Evolutionary conservation across 345 rosid species (phyloP).

Genomic region (Eutrema yunnanense): DNA sequence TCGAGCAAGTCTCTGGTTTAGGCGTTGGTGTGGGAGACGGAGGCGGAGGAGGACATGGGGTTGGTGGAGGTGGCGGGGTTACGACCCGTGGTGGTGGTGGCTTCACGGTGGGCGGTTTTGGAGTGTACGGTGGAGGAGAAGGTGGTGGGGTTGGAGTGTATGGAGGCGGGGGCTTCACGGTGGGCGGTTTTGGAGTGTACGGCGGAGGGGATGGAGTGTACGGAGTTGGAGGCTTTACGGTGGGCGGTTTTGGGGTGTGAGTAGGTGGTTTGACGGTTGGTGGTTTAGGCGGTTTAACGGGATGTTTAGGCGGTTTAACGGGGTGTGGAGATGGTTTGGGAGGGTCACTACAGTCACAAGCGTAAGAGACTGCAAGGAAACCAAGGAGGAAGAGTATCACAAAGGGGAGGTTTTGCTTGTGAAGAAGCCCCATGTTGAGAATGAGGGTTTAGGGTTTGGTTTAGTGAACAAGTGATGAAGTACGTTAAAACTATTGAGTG

Average conservation of each 20-base stretch:
- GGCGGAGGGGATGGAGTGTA: no score
- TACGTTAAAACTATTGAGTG: slow-evolving; percentile 5
- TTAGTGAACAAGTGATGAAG: slow-evolving; percentile 9
- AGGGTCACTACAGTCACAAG: slow-evolving; percentile 30
- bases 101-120: background rate
- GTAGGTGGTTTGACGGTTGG: slow-evolving; percentile 39
- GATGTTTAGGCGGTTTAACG: slow-evolving; percentile 36
- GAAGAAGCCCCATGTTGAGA: slow-evolving; percentile 24
- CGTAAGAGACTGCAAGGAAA: slow-evolving; percentile 4
- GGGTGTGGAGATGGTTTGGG: slow-evolving; percentile 34
- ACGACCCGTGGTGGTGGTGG: slow-evolving; percentile 6
- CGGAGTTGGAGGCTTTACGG: background rate
- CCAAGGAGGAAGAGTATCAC: slow-evolving; percentile 16
- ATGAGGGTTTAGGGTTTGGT: slow-evolving; percentile 1
- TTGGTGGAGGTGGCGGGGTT: slow-evolving; percentile 34
- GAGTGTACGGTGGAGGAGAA: slow-evolving; percentile 14
- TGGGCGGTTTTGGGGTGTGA: slow-evolving; percentile 22
- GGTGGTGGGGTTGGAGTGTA: background rate
- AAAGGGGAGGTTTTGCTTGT: slow-evolving; percentile 10
- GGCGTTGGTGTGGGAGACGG: slow-evolving; percentile 40
- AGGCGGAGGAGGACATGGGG: slow-evolving; percentile 38
- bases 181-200: slow-evolving; percentile 26
- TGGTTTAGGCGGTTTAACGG: slow-evolving; percentile 34
- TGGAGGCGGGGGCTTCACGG: slow-evolving; percentile 6
- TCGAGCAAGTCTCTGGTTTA: slow-evolving; percentile 54